phyloP scores from a whole-genome alignment of 257 asterid genomes.

The Anisodus acutangulus region DNA sequence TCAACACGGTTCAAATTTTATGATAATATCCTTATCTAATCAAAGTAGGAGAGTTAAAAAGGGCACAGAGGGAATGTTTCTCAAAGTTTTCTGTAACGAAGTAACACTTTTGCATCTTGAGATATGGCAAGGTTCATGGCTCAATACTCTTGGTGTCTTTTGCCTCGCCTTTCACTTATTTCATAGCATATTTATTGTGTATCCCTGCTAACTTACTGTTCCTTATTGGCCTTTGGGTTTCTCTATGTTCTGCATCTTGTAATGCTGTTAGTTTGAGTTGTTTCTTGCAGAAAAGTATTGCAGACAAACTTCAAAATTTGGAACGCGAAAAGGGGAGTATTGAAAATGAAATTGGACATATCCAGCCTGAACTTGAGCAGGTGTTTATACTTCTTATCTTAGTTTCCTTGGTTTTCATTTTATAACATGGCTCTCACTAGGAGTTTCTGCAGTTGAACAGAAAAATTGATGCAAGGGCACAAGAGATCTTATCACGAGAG shows the following conservation, averaged over 20 bases:
- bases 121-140: not conserved
- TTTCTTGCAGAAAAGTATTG: constrained; percentile 79
- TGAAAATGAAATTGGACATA: constrained; percentile 69
- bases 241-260: constrained; percentile 27
- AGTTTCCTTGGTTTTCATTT: constrained; percentile 22
- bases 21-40: not conserved
- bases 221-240: not conserved
- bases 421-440: constrained; percentile 19
- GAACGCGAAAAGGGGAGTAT: constrained; percentile 78
- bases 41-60: not conserved
- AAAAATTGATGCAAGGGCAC: constrained; percentile 55
- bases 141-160: not conserved
- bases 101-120: not conserved
- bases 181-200: not conserved
- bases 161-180: not conserved
- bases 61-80: not conserved
- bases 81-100: not conserved
- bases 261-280: constrained; percentile 16
- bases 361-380: constrained; percentile 80
- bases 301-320: constrained; percentile 78
- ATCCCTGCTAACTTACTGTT: not conserved
- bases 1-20: not conserved
- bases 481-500: constrained; percentile 63
- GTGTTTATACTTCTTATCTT: constrained; percentile 43
- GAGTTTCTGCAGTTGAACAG: constrained; percentile 68